These are phyloP conservation scores for Pythium utonaiense DNA, from an alignment of 352 stramenopile species.

Conservation along the genomic window DNA sequence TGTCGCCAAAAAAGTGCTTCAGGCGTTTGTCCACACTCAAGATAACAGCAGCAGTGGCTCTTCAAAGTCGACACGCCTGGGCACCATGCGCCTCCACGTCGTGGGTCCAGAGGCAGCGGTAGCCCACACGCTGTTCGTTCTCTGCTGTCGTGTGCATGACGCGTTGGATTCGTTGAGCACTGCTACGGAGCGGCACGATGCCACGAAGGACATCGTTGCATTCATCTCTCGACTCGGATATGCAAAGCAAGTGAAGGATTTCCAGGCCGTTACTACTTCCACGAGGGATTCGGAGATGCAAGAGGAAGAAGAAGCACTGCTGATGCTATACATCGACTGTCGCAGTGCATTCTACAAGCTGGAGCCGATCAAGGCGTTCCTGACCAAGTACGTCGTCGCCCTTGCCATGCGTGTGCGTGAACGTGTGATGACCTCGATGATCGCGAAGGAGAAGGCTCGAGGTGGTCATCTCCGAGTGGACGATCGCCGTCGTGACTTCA, in stretches of 20 bases:
- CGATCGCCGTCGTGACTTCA: slow-evolving; percentile 57
- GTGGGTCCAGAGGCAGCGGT: slow-evolving; percentile 70
- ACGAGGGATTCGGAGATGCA: slow-evolving; percentile 23
- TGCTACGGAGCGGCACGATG: slow-evolving; percentile 46
- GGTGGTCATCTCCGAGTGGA: slow-evolving; percentile 1
- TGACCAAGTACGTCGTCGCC: slow-evolving; percentile 54
- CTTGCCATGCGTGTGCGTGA: slow-evolving; percentile 61
- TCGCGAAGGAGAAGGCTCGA: slow-evolving; percentile 15
- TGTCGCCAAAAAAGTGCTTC: slow-evolving; percentile 81
- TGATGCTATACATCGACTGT: slow-evolving; percentile 88
- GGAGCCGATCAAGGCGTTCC: slow-evolving; percentile 58
- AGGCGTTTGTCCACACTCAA: slow-evolving; percentile 50
- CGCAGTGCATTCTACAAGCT: slow-evolving; percentile 87
- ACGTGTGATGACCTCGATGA: slow-evolving; percentile 14
- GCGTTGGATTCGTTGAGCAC: slow-evolving; percentile 78
- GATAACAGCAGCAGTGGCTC: slow-evolving; percentile 8
- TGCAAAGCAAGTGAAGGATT: slow-evolving; percentile 4
- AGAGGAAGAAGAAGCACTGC: slow-evolving; percentile 75
- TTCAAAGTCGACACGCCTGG: slow-evolving; percentile 21
- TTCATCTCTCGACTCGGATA: slow-evolving; percentile 75
- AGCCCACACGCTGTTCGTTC: slow-evolving; percentile 83
- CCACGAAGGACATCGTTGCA: slow-evolving; percentile 62
- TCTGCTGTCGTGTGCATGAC: slow-evolving; percentile 83
- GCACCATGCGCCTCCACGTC: slow-evolving; percentile 54
- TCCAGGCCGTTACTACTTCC: neutral